These are phyloP conservation scores for Parmales sp. DNA, from an alignment of 108 stramenopile species.

Conservation along the genomic window DNA sequence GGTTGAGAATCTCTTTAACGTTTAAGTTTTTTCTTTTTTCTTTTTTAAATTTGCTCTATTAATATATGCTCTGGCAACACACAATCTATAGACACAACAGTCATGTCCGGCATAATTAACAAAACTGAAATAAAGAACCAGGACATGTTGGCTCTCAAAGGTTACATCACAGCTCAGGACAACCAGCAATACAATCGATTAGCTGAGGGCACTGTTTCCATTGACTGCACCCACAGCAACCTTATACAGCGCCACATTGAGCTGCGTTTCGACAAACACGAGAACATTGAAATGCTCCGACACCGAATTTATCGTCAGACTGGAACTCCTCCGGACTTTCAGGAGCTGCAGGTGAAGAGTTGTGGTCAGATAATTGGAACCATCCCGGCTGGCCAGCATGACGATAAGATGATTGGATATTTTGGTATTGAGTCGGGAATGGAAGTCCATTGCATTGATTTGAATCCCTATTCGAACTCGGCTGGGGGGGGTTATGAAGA, in stretches of 20 bases:
- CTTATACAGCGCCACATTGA: slow-evolving; percentile 81
- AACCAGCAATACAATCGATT: slow-evolving; percentile 34
- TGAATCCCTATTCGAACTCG: slow-evolving; percentile 75
- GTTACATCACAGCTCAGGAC: slow-evolving; percentile 56
- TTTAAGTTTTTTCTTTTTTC: neutral
- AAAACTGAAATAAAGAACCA: slow-evolving; percentile 25
- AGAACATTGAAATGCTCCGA: slow-evolving; percentile 58
- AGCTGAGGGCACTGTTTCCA: slow-evolving; percentile 23
- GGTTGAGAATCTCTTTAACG: too few species aligned
- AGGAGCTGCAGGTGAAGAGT: slow-evolving; percentile 63
- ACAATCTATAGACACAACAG: neutral
- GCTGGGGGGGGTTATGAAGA: slow-evolving; percentile 80
- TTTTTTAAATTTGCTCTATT: neutral
- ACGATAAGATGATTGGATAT: slow-evolving; percentile 72
- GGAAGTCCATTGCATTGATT: slow-evolving; percentile 77
- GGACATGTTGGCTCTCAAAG: slow-evolving; percentile 55
- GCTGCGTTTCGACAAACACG: slow-evolving; percentile 82
- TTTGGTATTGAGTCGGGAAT: slow-evolving; percentile 67
- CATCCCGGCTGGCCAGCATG: slow-evolving; percentile 44
- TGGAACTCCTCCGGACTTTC: slow-evolving; percentile 77
- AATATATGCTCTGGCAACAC: neutral
- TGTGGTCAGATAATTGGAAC: slow-evolving; percentile 44
- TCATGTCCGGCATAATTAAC: neutral
- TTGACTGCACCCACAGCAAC: slow-evolving; percentile 90
- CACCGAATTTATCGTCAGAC: slow-evolving; percentile 77